Evolutionary conservation across 2,329 filamentous ascomycete genomes (phyloP).

Genomic region (Emergomyces orientalis): DNA sequence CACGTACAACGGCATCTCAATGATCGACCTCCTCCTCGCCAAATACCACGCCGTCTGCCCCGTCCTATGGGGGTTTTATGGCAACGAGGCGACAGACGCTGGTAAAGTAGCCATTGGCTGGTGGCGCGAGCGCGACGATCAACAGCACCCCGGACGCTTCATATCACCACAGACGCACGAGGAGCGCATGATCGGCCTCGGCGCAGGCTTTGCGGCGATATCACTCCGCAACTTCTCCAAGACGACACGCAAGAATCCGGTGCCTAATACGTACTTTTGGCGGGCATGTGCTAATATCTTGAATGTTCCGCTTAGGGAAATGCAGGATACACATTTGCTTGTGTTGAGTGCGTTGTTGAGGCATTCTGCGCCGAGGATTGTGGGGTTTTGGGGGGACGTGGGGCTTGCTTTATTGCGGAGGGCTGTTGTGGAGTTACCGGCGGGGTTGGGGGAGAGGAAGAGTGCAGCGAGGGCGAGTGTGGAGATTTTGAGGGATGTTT

Average conservation of each 20-base stretch:
- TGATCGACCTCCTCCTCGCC: conserved; percentile 77
- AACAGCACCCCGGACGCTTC: conserved; percentile 39
- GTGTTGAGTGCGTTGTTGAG: conserved; percentile 64
- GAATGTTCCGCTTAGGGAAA: conserved; percentile 58
- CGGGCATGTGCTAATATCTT: conserved; percentile 63
- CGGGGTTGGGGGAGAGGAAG: conserved; percentile 24
- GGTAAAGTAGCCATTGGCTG: conserved; percentile 65
- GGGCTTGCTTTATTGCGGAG: conserved; percentile 61
- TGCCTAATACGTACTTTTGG: conserved; percentile 77
- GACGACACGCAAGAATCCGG: conserved; percentile 60
- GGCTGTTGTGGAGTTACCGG: conserved; percentile 66
- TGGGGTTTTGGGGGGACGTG: conserved; percentile 70
- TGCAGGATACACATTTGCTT: conserved; percentile 64
- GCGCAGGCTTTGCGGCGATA: conserved; percentile 73
- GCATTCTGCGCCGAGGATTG: conserved; percentile 63
- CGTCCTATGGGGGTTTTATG: conserved; percentile 73
- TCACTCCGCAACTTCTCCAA: conserved; percentile 73
- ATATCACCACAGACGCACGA: conserved; percentile 63
- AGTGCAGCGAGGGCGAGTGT: conserved; percentile 32
- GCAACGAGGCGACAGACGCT: conserved; percentile 60
- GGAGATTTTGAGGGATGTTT: conserved; percentile 31
- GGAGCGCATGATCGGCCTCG: conserved; percentile 74
- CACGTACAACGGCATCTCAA: conserved; percentile 54
- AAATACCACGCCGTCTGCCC: conserved; percentile 77
- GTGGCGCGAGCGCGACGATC: conserved; percentile 45